Evolutionary conservation across 352 stramenopile genomes (phyloP).

Genomic region (Pythium aphanidermatum): DNA sequence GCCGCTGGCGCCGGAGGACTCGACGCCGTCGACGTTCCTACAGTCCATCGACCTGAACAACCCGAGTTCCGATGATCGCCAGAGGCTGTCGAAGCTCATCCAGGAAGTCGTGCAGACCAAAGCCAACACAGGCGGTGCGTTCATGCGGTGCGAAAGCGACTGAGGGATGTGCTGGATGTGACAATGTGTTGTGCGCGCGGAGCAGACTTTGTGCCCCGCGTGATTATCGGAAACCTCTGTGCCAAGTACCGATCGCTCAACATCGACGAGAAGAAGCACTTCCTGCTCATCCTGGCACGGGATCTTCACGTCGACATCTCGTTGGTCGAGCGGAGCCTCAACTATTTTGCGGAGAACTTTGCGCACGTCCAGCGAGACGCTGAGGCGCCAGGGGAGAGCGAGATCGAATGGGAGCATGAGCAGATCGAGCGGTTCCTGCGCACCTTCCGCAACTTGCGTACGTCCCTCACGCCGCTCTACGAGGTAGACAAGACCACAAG

Average conservation of each 20-base stretch:
- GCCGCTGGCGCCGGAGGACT: neutral
- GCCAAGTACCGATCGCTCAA: conserved; percentile 52
- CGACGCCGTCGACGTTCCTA: conserved; percentile 38
- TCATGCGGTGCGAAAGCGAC: neutral
- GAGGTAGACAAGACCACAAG: conserved; percentile 25
- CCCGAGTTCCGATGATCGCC: conserved; percentile 26
- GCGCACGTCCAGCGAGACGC: conserved; percentile 33
- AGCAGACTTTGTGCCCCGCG: conserved; percentile 73
- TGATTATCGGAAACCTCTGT: conserved; percentile 66
- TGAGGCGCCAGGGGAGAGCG: conserved; percentile 8
- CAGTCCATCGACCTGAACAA: conserved; percentile 42
- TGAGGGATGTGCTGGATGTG: neutral
- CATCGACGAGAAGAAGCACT: conserved; percentile 78
- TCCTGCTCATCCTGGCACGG: conserved; percentile 67
- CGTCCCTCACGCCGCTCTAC: conserved; percentile 54
- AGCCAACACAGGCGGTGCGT: conserved; percentile 51
- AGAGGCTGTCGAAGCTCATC: conserved; percentile 58
- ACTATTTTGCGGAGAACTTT: conserved; percentile 51
- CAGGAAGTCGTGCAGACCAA: conserved; percentile 66
- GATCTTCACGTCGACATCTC: conserved; percentile 64
- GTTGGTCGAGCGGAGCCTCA: conserved; percentile 40
- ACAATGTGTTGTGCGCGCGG: neutral
- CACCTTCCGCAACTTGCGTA: conserved; percentile 55
- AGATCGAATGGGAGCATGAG: conserved; percentile 64
- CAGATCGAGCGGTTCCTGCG: conserved; percentile 72